Conservation (phyloP, 2,329 filamentous ascomycete species). For the Colletotrichum tamarilloi region DNA sequence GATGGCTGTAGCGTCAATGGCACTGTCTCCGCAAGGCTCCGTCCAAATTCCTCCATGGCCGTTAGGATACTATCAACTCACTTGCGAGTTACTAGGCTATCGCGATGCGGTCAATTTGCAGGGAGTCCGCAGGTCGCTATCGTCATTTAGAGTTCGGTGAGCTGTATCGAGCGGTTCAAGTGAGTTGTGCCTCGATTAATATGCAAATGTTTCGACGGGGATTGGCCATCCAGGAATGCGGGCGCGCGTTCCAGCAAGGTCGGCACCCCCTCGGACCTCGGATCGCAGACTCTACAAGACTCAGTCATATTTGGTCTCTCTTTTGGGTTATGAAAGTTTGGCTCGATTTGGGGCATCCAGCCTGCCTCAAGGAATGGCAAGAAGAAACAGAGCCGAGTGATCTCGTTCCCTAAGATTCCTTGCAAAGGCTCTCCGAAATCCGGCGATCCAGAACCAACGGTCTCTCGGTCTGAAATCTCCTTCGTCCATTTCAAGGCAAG, state of each 20-base stretch:
- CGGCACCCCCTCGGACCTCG: background rate
- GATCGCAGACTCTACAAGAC: background rate
- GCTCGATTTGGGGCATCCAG: background rate
- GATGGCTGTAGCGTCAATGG: background rate
- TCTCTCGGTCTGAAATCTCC: background rate
- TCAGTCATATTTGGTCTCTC: background rate
- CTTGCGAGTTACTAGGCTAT: background rate
- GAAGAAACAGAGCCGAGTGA: background rate
- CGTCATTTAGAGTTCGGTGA: conserved; percentile 10
- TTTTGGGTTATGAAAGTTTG: background rate
- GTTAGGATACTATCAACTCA: background rate
- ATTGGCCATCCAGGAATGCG: conserved; percentile 14
- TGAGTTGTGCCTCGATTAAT: conserved; percentile 23
- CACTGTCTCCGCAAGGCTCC: background rate
- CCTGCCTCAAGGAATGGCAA: background rate
- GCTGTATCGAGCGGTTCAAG: conserved; percentile 14
- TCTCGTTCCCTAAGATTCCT: background rate
- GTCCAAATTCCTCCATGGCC: conserved; percentile 5
- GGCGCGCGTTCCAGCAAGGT: conserved; percentile 18
- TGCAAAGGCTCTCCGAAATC: background rate
- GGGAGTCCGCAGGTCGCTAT: background rate
- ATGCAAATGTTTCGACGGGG: conserved; percentile 21
- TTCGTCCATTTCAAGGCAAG: conserved; percentile 7
- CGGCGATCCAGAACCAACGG: background rate
- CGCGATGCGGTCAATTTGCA: background rate